phyloP scores from a whole-genome alignment of 2,329 filamentous ascomycete genomes.

The Colletotrichum australisinense region DNA sequence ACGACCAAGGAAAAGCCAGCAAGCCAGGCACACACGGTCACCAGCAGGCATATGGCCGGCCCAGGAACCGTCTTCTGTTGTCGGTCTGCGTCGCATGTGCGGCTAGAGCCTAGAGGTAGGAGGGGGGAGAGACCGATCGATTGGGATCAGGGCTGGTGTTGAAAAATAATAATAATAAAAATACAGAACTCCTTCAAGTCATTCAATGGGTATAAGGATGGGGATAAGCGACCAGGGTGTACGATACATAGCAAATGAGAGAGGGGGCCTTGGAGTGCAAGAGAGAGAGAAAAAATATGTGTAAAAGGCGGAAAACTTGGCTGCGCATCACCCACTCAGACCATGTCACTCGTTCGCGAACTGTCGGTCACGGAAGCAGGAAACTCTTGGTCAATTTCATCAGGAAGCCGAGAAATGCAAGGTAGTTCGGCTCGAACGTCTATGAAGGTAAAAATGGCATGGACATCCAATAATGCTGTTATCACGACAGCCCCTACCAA shows the following conservation, averaged over 20 bases:
- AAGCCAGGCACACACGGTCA: neutral
- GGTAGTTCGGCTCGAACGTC: neutral
- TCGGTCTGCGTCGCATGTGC: neutral
- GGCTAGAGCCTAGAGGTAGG: neutral
- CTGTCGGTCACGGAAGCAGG: neutral
- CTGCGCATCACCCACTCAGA: neutral
- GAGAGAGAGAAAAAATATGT: neutral
- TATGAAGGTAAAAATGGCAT: neutral
- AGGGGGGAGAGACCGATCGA: neutral
- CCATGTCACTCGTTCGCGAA: neutral
- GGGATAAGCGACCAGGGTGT: neutral
- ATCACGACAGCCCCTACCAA: neutral
- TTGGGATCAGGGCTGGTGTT: neutral
- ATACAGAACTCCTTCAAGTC: neutral
- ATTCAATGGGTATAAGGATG: neutral
- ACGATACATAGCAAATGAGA: neutral
- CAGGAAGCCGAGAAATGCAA: neutral
- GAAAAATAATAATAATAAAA: neutral
- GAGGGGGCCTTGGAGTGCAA: neutral
- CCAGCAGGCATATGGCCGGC: neutral
- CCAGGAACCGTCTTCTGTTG: slow-evolving; percentile 5
- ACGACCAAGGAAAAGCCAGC: slow-evolving; percentile 18
- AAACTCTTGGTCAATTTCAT: neutral
- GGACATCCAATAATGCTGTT: neutral
- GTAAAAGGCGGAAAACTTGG: neutral